Evolutionary conservation across 306 rosid species (phyloP), one percentile per base, ranked within the genome.

Genomic region (Vachellia pachyceras): DNA sequence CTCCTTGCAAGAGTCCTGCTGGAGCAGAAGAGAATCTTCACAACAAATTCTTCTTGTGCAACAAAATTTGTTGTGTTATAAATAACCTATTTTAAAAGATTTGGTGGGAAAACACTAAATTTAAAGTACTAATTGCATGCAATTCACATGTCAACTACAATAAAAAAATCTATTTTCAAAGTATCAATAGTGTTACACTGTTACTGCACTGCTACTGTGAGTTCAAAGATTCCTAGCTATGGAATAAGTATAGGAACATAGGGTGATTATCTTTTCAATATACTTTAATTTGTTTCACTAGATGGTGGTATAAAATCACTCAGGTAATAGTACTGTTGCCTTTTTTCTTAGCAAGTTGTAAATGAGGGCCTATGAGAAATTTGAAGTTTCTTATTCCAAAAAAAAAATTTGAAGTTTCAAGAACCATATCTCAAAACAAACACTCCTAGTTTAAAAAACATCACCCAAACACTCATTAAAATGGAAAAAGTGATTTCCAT

Each of bases 211-310:
- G 4, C 12, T 7, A 55, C 61, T 33, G 37, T 61, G 68, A 63
- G 8, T 33, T 6, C 10, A 29, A 29, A 29, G 18, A 25, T 64
- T 64, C 20, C 69, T 14, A 35, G 69, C 44, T 35, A 64, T 15
- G 15, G 4, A 11, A 35, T 44, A 12, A 3, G 12, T 5, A 82
- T 77, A 75, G 84, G 80, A 54, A 4, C 6, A 81, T 74, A 76
- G 82, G 81, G 88, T 79, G 91, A 78, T 86, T 82, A 80, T 78
- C 79, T 78, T 75, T 85, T 79, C 83, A 54, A 15, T 73, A 60
- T 73, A 60, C 60, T 60, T 47, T n/a, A 39, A 45, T 55, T 82
- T 18, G 57, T 77, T 82, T 67, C 60, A 64, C 82, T 69, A 45
- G 71, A 25, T 70, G 63, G 75, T 42, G 39, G 55, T 75, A 61